Base-by-base conservation (phyloP, 2,329 filamentous ascomycete genomes). In the Tolypocladium endophyticum region DNA sequence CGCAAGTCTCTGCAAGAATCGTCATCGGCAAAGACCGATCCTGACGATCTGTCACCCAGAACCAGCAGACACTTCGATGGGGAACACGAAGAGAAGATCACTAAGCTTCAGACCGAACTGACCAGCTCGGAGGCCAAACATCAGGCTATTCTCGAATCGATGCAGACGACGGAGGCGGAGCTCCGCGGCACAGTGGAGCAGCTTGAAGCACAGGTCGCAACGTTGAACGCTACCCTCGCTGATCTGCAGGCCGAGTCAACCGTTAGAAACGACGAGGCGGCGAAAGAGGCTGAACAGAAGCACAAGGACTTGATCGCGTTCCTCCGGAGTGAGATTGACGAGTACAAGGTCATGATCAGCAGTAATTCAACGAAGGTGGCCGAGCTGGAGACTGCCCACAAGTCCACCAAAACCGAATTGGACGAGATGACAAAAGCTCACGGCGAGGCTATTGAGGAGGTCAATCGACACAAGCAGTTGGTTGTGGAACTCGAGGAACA, bases 41-140 rank as follows among this genome's bases (percentile, higher is more conserved):
- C 61, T 4, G 59, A 72, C 4, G 39, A 45, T 11, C 71, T 73
- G 16, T 70, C 70, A 20, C 67, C 73, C 1, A 64, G 70, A 3
- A 64, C 70, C 2, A 62, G 68, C 23, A 62, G 68, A 12, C 72
- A 74, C 33, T 60, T 71, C 53, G 69, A 73, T 16, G 70, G 72
- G 25, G 68, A 70, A 20, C 81, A 86, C 43, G 77, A 83, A 33
- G 74, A 81, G 63, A 84, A 83, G 68, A 82, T 96, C 63, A 74
- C 77, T 2, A 77, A 83, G 53, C 80, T 97, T 8, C 82, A 94
- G 68, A 73, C 80, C 1, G 90, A 96, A 68, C 80, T 96, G 30
- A 78, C 79, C 0, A 78, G 80, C 56, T 94, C 90, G 90, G 87
- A 94, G 70, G 76, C 72, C 56, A 92, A 90, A 75, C 92, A 97